Percentiles rank a stretch among this genome's conserved stretches.
Conservation (phyloP, 2,329 filamentous ascomycete genomes). For the Fusarium sarcochroum region DNA sequence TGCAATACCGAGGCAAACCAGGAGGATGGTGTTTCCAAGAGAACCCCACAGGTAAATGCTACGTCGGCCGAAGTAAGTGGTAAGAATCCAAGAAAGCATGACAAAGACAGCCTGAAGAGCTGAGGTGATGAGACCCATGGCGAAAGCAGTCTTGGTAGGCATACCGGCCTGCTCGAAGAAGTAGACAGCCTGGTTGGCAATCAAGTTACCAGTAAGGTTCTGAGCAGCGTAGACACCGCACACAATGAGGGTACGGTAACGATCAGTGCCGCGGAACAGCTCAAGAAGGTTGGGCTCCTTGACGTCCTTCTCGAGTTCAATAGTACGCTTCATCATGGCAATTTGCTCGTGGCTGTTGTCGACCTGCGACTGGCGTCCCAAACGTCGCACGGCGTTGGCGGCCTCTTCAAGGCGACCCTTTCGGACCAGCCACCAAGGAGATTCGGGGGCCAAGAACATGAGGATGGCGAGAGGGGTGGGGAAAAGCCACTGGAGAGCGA, state of each 20-base stretch:
- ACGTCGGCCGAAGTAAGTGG: constrained; percentile 73
- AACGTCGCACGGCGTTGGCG: constrained; percentile 60
- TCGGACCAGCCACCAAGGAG: constrained; percentile 69
- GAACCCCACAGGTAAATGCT: constrained; percentile 75
- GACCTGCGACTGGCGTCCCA: constrained; percentile 53
- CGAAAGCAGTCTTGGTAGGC: constrained; percentile 67
- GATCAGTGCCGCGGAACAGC: constrained; percentile 67
- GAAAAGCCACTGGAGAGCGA: constrained; percentile 72
- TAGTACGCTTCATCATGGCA: constrained; percentile 70
- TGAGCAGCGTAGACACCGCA: constrained; percentile 71
- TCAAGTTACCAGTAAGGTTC: constrained; percentile 72
- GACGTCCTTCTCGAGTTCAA: constrained; percentile 64
- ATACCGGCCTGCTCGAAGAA: constrained; percentile 75
- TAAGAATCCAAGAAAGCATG: constrained; percentile 77
- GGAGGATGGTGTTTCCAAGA: constrained; percentile 65
- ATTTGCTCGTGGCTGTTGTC: constrained; percentile 56
- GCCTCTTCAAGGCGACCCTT: constrained; percentile 61
- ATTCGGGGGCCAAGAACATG: constrained; percentile 64
- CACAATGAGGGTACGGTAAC: constrained; percentile 67
- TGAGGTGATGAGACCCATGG: constrained; percentile 74
- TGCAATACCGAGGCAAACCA: constrained; percentile 72
- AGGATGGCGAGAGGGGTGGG: constrained; percentile 68
- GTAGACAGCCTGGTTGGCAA: constrained; percentile 73
- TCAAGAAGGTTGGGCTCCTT: constrained; percentile 63
- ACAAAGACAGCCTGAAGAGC: constrained; percentile 73